Evolutionary conservation across 768 basidiomycete species (phyloP).

Genomic region (Lepiota brunneoincarnata): DNA sequence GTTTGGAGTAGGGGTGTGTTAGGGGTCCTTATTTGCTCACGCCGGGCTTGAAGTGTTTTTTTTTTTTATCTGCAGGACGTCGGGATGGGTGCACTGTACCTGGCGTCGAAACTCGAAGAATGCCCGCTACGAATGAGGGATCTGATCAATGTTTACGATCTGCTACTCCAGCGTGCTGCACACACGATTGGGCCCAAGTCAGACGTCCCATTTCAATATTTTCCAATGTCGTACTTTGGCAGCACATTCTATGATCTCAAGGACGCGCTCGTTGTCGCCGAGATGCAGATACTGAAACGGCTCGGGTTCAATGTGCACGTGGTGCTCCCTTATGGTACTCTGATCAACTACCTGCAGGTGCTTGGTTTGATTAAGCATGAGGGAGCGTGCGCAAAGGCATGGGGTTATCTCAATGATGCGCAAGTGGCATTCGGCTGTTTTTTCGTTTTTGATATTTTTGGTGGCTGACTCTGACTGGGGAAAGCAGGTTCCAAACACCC

Average conservation of each 20-base stretch:
- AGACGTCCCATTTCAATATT: conserved; percentile 56
- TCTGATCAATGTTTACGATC: conserved; percentile 91
- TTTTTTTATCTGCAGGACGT: conserved; percentile 57
- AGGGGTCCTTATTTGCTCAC: conserved; percentile 2
- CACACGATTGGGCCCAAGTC: conserved; percentile 42
- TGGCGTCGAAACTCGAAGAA: conserved; percentile 91
- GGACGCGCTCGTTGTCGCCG: conserved; percentile 88
- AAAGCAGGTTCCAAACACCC: conserved; percentile 83
- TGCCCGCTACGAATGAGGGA: conserved; percentile 90
- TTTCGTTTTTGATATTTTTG: not conserved
- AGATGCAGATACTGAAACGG: conserved; percentile 97
- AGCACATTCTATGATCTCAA: conserved; percentile 91
- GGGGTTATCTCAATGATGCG: conserved; percentile 98
- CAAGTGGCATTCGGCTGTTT: conserved; percentile 49
- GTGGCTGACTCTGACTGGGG: not conserved
- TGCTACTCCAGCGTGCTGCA: conserved; percentile 72
- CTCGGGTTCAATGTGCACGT: conserved; percentile 95
- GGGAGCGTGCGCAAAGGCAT: conserved; percentile 72
- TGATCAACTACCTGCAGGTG: conserved; percentile 91
- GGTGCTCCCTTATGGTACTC: conserved; percentile 88
- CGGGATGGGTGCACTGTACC: conserved; percentile 84
- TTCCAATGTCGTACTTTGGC: conserved; percentile 88
- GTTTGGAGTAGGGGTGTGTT: conserved; percentile 85
- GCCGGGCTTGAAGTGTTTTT: not conserved
- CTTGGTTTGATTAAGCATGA: conserved; percentile 78